Percentiles rank a stretch among this genome's conserved stretches.
These are phyloP conservation scores for Malus fusca DNA, from an alignment of 306 rosid genomes.

Conservation along the genomic window DNA sequence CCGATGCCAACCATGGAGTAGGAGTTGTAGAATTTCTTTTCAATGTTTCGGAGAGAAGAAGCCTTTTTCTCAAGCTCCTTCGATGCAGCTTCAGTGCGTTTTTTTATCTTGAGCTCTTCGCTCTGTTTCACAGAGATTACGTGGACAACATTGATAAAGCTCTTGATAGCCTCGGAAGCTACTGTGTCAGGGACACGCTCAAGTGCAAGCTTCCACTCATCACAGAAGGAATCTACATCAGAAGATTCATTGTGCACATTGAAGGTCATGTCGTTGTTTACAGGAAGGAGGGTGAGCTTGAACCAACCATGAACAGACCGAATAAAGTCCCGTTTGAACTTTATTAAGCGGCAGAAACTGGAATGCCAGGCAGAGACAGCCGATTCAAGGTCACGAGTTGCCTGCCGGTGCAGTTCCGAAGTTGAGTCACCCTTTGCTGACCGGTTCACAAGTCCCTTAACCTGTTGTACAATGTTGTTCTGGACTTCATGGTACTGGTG, in stretches of 20 bases:
- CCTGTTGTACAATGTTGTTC: slow-evolving; percentile 90
- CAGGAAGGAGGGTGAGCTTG: slow-evolving; percentile 73
- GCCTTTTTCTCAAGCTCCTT: slow-evolving; percentile 91
- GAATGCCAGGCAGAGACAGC: slow-evolving; percentile 88
- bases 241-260: slow-evolving; percentile 43
- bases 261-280: slow-evolving; percentile 41
- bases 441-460: slow-evolving; percentile 75
- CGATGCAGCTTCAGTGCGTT: slow-evolving; percentile 69
- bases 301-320: slow-evolving; percentile 81
- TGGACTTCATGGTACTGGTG: slow-evolving; percentile 85
- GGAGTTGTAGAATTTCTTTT: slow-evolving; percentile 82
- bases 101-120: slow-evolving; percentile 76
- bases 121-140: slow-evolving; percentile 67
- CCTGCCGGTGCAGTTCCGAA: slow-evolving; percentile 88
- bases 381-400: slow-evolving; percentile 91
- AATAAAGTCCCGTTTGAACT: slow-evolving; percentile 74
- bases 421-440: slow-evolving; percentile 65
- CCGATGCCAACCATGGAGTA: slow-evolving; percentile 97
- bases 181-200: slow-evolving; percentile 97
- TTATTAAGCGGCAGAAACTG: slow-evolving; percentile 77
- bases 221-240: slow-evolving; percentile 57
- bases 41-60: slow-evolving; percentile 63
- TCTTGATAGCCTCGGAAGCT: slow-evolving; percentile 92
- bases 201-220: slow-evolving; percentile 96
- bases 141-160: slow-evolving; percentile 81